Evolutionary conservation across 148 eudicot genomes (phyloP).

Genomic region (Euryodendron excelsum): DNA sequence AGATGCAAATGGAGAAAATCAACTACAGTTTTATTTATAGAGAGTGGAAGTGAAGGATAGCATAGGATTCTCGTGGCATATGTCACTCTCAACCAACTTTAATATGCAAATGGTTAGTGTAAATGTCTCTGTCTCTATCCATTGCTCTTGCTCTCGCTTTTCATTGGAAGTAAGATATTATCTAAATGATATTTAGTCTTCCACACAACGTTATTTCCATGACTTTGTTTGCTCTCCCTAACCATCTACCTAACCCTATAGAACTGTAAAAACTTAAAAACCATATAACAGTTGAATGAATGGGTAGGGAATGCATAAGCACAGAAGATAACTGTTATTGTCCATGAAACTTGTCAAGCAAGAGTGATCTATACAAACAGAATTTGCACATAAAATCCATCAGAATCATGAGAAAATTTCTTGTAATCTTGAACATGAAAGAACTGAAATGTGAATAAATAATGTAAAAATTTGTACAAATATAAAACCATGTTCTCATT

Average conservation of each 20-base stretch:
- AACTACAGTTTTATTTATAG: not conserved
- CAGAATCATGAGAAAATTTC: too few relatives aligned
- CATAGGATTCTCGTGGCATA: not conserved
- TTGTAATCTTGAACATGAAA: too few relatives aligned
- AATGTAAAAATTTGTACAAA: too few relatives aligned
- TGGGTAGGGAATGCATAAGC: not conserved
- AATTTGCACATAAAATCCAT: too few relatives aligned
- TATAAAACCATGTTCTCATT: too few relatives aligned
- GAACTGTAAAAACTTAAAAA: not conserved
- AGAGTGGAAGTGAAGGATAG: not conserved
- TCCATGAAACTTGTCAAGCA: too few relatives aligned
- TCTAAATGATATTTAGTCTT: not conserved
- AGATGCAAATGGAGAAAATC: not conserved
- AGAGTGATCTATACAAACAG: too few relatives aligned
- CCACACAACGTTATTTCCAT: not conserved
- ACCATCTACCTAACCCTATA: not conserved
- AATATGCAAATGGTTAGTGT: not conserved
- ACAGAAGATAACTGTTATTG: not conserved
- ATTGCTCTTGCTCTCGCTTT: not conserved
- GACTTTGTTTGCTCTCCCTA: not conserved
- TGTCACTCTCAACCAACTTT: not conserved
- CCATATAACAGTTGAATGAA: not conserved
- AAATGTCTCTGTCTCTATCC: not conserved
- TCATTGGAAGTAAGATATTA: not conserved
- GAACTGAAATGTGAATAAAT: too few relatives aligned